phyloP scores from a whole-genome alignment of 768 basidiomycete species.

The Suillus subluteus region DNA sequence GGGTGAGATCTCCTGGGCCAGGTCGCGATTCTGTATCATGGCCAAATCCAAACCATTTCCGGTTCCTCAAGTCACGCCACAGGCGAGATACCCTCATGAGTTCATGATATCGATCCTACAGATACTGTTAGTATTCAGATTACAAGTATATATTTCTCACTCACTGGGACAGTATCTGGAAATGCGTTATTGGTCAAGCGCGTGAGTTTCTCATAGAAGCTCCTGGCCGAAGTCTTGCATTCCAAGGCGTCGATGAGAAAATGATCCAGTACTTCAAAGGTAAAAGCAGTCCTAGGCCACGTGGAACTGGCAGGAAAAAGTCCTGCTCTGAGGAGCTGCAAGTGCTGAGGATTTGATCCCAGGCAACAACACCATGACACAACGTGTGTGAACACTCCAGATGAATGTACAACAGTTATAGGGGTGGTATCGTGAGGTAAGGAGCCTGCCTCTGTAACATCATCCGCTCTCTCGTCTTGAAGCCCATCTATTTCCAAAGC shows the following conservation, averaged over 20 bases:
- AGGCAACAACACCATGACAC: slow-evolving; percentile 7
- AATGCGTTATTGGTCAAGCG: too few relatives aligned
- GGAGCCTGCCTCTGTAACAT: neutral
- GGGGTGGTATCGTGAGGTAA: neutral
- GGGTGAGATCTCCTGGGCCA: too few relatives aligned
- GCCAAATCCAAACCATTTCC: slow-evolving; percentile 15
- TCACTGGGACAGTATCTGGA: too few relatives aligned
- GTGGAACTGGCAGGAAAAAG: neutral
- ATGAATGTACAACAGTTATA: neutral
- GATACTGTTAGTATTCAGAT: too few relatives aligned
- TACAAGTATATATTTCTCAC: too few relatives aligned
- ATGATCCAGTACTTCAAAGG: neutral
- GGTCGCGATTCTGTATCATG: slow-evolving; percentile 16
- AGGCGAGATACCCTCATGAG: too few relatives aligned
- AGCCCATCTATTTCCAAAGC: neutral
- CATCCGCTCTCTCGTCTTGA: neutral
- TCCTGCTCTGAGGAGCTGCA: neutral
- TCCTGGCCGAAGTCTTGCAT: too few relatives aligned
- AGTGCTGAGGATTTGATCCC: neutral
- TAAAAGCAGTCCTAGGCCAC: neutral
- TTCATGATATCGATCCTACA: too few relatives aligned
- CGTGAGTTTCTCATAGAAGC: too few relatives aligned
- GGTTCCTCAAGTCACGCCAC: too few relatives aligned
- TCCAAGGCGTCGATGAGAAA: too few relatives aligned
- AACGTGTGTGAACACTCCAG: slow-evolving; percentile 9